Conservation (phyloP, 2,329 filamentous ascomycete species). For the Gyromitra esculenta region DNA sequence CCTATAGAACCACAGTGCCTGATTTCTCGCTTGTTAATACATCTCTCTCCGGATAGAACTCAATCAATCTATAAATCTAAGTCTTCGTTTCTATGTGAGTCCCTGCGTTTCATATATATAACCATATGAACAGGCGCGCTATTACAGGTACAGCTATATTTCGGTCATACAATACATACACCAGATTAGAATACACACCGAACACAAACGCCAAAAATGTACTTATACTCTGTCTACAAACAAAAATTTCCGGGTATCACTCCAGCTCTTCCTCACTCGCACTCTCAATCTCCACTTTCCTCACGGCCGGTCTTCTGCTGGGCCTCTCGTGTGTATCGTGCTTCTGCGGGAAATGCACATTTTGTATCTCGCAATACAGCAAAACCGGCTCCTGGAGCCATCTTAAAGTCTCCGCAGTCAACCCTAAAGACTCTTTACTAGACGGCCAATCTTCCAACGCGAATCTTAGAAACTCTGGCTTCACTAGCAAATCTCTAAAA, state of each 20-base stretch:
- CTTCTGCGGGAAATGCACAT: conserved; percentile 26
- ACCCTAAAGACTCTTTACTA: conserved; percentile 9
- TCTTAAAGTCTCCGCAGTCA: conserved; percentile 27
- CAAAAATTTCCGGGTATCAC: background rate
- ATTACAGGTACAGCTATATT: background rate
- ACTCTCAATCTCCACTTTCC: conserved; percentile 39
- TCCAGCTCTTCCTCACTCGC: conserved; percentile 42
- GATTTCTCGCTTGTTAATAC: too few relatives aligned
- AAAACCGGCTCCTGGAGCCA: conserved; percentile 40
- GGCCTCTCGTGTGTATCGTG: background rate
- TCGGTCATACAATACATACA: background rate
- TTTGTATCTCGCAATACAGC: conserved; percentile 37
- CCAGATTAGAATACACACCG: background rate
- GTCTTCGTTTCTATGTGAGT: too few relatives aligned
- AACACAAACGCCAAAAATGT: conserved; percentile 13
- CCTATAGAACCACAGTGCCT: too few relatives aligned
- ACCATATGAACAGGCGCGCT: too few relatives aligned
- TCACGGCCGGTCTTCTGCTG: background rate
- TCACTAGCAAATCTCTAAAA: conserved; percentile 26
- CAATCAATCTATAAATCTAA: too few relatives aligned
- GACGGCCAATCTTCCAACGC: conserved; percentile 43
- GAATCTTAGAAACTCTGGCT: conserved; percentile 15
- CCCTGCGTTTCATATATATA: too few relatives aligned
- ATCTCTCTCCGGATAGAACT: too few relatives aligned
- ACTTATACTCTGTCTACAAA: background rate